phyloP scores from a whole-genome alignment of 169 alveolate species.

The Cryptosporidium sp. region DNA sequence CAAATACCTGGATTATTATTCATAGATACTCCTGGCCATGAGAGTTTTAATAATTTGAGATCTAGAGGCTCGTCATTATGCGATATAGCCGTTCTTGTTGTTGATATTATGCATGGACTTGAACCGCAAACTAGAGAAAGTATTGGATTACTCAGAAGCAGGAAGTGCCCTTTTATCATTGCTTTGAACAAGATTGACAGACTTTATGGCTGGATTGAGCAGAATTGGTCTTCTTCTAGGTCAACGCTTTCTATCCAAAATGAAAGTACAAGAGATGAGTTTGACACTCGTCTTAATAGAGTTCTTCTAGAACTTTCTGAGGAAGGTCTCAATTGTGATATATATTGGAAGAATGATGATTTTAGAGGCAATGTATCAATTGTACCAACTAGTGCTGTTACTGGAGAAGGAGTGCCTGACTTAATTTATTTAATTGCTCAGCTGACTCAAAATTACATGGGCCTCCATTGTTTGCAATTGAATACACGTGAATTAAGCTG shows the following conservation, averaged over 20 bases:
- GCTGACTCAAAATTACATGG: constrained; percentile 91
- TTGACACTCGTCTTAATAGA: constrained; percentile 86
- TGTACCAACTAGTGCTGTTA: constrained; percentile 98
- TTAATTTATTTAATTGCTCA: constrained; percentile 91
- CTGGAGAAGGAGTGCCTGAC: constrained; percentile 99
- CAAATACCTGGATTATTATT: constrained; percentile 96
- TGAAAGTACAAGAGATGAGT: constrained; percentile 89
- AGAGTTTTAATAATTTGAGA: constrained; percentile 90
- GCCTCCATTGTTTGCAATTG: constrained; percentile 83
- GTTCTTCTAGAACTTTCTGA: constrained; percentile 92
- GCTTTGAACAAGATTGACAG: constrained; percentile 99
- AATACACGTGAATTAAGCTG: constrained; percentile 93
- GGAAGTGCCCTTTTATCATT: constrained; percentile 96
- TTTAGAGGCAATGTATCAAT: constrained; percentile 93
- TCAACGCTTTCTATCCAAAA: constrained; percentile 88
- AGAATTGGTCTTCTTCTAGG: constrained; percentile 91
- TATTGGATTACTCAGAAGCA: constrained; percentile 90
- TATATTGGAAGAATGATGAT: constrained; percentile 96
- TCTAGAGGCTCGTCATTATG: constrained; percentile 99
- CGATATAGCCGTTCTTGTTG: constrained; percentile 98
- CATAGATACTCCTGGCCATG: constrained; percentile 99
- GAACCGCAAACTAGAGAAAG: constrained; percentile 98
- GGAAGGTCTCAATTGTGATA: constrained; percentile 95
- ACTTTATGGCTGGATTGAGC: constrained; percentile 94
- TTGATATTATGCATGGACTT: constrained; percentile 99